Conservation (phyloP, 2,329 filamentous ascomycete genomes). For the Penicillium sp. region DNA sequence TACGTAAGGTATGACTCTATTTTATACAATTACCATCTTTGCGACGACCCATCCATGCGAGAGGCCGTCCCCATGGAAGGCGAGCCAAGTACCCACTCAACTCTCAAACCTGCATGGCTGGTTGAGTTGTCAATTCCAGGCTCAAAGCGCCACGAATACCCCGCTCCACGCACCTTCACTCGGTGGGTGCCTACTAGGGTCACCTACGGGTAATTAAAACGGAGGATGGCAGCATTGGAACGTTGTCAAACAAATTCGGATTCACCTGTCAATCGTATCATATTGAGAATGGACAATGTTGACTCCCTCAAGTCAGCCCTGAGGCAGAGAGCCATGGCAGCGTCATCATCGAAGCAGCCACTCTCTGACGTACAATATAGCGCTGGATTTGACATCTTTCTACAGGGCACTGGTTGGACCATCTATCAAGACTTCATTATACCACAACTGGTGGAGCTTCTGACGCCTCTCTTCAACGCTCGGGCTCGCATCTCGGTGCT, state of each 20-base stretch:
- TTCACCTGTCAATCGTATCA: not conserved
- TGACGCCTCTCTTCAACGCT: conserved; percentile 40
- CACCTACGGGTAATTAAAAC: not conserved
- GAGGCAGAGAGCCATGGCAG: not conserved
- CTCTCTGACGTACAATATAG: conserved; percentile 44
- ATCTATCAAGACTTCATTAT: conserved; percentile 46
- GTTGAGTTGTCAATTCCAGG: too few relatives aligned
- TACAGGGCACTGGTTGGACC: conserved; percentile 18
- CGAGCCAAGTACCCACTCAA: too few relatives aligned
- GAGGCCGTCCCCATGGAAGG: too few relatives aligned
- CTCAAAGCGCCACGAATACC: too few relatives aligned
- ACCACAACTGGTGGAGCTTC: conserved; percentile 38
- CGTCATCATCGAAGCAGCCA: not conserved
- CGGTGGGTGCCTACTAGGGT: too few relatives aligned
- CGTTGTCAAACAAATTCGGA: not conserved
- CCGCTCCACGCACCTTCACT: too few relatives aligned
- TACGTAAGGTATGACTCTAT: too few relatives aligned
- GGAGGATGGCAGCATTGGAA: not conserved
- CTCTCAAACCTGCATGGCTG: too few relatives aligned
- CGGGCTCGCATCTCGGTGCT: conserved; percentile 46
- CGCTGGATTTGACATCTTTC: conserved; percentile 44
- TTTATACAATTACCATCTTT: too few relatives aligned
- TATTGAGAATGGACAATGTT: conserved; percentile 40
- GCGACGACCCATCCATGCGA: too few relatives aligned
- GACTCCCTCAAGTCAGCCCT: conserved; percentile 39